Evolutionary conservation across 352 stramenopile species (phyloP).

Genomic region (Pythium rhizo-oryzae): DNA sequence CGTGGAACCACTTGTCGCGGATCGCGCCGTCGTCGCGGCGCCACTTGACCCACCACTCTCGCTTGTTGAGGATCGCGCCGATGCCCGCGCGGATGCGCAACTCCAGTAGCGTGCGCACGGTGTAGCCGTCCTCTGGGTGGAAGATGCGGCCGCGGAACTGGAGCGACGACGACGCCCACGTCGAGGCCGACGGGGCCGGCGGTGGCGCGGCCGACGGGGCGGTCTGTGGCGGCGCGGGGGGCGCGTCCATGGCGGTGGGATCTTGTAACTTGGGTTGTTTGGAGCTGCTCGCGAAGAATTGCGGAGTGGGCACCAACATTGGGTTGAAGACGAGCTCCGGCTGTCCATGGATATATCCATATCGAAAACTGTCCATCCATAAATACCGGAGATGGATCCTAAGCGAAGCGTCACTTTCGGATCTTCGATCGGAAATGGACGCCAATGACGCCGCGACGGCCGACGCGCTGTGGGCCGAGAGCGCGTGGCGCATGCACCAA

Average conservation of each 20-base stretch:
- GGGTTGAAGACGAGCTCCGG: neutral
- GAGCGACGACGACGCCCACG: constrained; percentile 10
- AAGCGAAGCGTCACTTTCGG: too few relatives aligned
- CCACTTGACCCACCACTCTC: constrained; percentile 44
- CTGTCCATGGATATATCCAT: neutral
- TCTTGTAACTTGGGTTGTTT: neutral
- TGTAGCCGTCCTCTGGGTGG: constrained; percentile 19
- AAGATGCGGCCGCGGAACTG: constrained; percentile 29
- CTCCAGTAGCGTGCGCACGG: constrained; percentile 36
- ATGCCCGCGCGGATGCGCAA: constrained; percentile 37
- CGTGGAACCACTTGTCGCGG: constrained; percentile 39
- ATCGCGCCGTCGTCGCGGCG: constrained; percentile 34
- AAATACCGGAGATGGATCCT: neutral
- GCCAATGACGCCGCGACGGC: too few relatives aligned
- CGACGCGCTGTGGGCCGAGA: constrained; percentile 5
- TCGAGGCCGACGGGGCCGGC: neutral
- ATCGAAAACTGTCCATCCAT: neutral
- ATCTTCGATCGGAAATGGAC: neutral
- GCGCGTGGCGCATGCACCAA: constrained; percentile 16
- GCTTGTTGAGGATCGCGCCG: constrained; percentile 46
- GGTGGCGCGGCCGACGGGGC: neutral
- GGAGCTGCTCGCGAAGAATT: neutral
- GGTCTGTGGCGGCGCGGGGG: neutral
- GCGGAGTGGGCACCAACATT: neutral
- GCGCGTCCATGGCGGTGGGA: neutral